Conservation (phyloP, 2,329 filamentous ascomycete genomes). For the Aspergillus carbonarius region DNA sequence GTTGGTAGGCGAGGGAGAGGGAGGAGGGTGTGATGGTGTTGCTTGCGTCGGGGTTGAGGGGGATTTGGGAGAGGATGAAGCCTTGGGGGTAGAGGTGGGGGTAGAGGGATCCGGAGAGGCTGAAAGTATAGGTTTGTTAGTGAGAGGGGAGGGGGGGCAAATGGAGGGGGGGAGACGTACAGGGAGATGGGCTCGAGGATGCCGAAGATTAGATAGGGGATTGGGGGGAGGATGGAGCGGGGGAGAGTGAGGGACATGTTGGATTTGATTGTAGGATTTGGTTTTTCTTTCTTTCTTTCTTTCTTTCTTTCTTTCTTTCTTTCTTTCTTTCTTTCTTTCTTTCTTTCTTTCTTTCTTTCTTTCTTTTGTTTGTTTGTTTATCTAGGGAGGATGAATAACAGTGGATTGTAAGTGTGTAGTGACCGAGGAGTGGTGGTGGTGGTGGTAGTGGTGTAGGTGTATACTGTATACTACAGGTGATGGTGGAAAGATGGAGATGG, state of each 20-base stretch:
- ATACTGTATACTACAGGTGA: too few species aligned
- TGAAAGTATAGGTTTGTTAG: slow-evolving; percentile 35
- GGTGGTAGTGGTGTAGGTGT: too few species aligned
- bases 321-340: too few species aligned
- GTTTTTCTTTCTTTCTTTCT: too few species aligned
- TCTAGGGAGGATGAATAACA: background rate
- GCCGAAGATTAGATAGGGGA: slow-evolving; percentile 67
- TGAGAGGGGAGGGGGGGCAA: too few species aligned
- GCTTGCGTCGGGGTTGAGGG: slow-evolving; percentile 33
- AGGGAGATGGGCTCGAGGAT: slow-evolving; percentile 67
- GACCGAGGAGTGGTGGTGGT: background rate
- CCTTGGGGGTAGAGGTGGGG: slow-evolving; percentile 58
- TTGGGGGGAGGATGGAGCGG: slow-evolving; percentile 58
- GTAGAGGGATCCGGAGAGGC: slow-evolving; percentile 59
- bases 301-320: too few species aligned
- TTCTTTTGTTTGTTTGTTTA: background rate
- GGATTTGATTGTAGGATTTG: background rate
- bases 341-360: too few species aligned
- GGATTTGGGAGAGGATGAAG: slow-evolving; percentile 65
- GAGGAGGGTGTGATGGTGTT: slow-evolving; percentile 38
- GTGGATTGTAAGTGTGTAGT: too few species aligned
- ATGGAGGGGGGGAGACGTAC: slow-evolving; percentile 50
- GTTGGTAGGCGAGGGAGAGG: slow-evolving; percentile 62
- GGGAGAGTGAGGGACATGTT: slow-evolving; percentile 52
- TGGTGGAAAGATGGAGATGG: background rate